phyloP scores from a whole-genome alignment of 257 asterid genomes.

The Solanum appendiculatum region DNA sequence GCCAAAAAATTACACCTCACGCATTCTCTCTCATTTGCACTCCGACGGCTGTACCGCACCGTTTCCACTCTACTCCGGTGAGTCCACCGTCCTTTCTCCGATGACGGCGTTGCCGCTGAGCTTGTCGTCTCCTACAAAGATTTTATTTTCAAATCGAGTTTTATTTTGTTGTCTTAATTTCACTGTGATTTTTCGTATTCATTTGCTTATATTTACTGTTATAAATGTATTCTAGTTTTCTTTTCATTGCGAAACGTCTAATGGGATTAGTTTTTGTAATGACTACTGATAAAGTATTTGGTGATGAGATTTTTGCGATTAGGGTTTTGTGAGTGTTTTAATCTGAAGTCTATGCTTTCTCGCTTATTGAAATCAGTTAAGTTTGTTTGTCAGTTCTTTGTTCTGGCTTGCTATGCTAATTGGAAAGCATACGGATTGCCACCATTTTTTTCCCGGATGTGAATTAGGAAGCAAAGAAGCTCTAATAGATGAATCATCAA shows the following conservation, averaged over 20 bases:
- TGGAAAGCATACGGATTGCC: neutral
- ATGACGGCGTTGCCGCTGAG: neutral
- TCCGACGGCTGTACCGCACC: neutral
- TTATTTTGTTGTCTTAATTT: neutral
- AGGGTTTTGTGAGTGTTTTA: conserved; percentile 8
- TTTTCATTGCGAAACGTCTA: neutral
- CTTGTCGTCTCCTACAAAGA: neutral
- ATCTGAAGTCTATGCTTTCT: neutral
- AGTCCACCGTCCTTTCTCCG: neutral
- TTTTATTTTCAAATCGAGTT: neutral
- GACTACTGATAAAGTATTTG: neutral
- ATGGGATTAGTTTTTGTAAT: neutral
- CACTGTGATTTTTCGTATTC: neutral
- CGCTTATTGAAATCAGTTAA: neutral
- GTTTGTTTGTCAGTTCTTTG: neutral
- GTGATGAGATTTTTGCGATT: neutral
- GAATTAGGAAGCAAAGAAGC: neutral
- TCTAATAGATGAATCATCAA: neutral
- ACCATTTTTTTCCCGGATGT: neutral
- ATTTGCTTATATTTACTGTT: neutral
- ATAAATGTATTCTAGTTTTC: neutral
- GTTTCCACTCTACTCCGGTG: neutral
- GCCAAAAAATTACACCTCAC: neutral
- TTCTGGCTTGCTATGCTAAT: neutral
- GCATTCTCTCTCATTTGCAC: neutral